Base-by-base conservation (phyloP, 805 yeast species). In the Blastobotrys attinorum region DNA sequence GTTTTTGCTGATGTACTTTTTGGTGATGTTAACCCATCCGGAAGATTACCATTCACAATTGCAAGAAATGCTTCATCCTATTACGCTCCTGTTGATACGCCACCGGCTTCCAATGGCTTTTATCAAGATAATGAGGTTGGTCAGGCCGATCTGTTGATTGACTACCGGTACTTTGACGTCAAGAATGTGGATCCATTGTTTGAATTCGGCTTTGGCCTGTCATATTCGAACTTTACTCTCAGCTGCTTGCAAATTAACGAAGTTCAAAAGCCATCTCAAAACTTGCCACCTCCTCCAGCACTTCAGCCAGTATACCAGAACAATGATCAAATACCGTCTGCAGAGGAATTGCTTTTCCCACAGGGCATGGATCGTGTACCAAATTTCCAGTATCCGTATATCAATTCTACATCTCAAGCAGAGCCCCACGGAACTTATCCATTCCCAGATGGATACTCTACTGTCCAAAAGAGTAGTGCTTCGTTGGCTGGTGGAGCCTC, bases 161-260 rank as follows among this genome's bases (percentile, higher is more conserved):
- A 77, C 56, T 79, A 79, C 62, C 62, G 76, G 40, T 73, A 70
- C 53, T 78, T 77, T 58, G 81, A 76, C 51, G 73, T 73, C 55
- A 67, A 72, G 47, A 69, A 72, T 44, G 72, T 77, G 34, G 66
- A 67, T 48, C 81, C 83, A 17, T 60, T 81, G 39, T 79, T 59
- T 55, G 81, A 76, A 47, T 79, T 79, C 58, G 84, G 83, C 2
- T 76, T 55, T 61, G 84, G 84, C 6, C 60, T 78, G 37, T 73
- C 81, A 1, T 78, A 75, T 54, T 66, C 81, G 3, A 65, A 63
- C 36, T 66, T 63, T 47, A 48, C 61, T 3, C 47, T 67, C 70
- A 69, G 49, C n/a, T n/a, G n/a, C n/a, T n/a, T n/a, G n/a, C n/a
- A n/a, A n/a, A n/a, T n/a, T n/a, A n/a, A n/a, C n/a, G 62, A 71